phyloP scores from a whole-genome alignment of 495 filamentous ascomycete genomes.

The Thermochaetoides thermophila region DNA sequence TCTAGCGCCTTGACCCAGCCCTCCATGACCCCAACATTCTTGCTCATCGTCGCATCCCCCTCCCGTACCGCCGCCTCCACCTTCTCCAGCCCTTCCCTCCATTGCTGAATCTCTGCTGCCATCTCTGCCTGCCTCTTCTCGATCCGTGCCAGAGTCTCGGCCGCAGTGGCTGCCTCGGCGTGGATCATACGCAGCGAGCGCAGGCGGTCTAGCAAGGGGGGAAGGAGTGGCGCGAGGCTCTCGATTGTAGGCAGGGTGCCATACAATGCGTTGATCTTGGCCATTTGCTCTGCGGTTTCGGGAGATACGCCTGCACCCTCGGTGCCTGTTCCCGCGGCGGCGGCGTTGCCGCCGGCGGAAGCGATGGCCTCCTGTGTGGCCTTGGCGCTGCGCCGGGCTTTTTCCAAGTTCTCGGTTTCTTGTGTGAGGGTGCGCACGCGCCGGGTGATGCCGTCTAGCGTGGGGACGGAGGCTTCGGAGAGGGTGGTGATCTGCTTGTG shows the following conservation, averaged over 20 bases:
- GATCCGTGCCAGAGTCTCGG: slow-evolving; percentile 58
- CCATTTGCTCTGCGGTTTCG: slow-evolving; percentile 49
- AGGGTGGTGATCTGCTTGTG: slow-evolving; percentile 56
- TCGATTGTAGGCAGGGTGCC: slow-evolving; percentile 81
- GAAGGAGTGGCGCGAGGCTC: slow-evolving; percentile 68
- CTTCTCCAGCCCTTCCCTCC: slow-evolving; percentile 67
- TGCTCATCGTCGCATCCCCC: slow-evolving; percentile 51
- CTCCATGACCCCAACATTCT: slow-evolving; percentile 68
- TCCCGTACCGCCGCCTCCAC: slow-evolving; percentile 59
- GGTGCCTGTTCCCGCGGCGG: slow-evolving; percentile 13
- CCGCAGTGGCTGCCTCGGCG: slow-evolving; percentile 71
- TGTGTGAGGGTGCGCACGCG: slow-evolving; percentile 59
- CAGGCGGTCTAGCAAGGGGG: slow-evolving; percentile 71
- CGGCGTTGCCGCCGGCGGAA: slow-evolving; percentile 21
- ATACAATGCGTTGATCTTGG: slow-evolving; percentile 88
- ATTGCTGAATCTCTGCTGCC: slow-evolving; percentile 66
- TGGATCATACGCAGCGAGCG: slow-evolving; percentile 74
- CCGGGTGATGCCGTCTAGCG: slow-evolving; percentile 58
- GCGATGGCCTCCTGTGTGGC: slow-evolving; percentile 44
- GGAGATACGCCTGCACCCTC: too few species aligned
- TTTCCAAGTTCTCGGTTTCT: slow-evolving; percentile 66
- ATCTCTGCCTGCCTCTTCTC: slow-evolving; percentile 73
- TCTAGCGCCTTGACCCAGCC: slow-evolving; percentile 85
- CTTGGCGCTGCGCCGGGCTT: slow-evolving; percentile 57
- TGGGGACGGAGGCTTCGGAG: slow-evolving; percentile 45